These are phyloP conservation scores for Colletotrichum sp. DNA, from an alignment of 2,329 filamentous ascomycete species.

Conservation along the genomic window DNA sequence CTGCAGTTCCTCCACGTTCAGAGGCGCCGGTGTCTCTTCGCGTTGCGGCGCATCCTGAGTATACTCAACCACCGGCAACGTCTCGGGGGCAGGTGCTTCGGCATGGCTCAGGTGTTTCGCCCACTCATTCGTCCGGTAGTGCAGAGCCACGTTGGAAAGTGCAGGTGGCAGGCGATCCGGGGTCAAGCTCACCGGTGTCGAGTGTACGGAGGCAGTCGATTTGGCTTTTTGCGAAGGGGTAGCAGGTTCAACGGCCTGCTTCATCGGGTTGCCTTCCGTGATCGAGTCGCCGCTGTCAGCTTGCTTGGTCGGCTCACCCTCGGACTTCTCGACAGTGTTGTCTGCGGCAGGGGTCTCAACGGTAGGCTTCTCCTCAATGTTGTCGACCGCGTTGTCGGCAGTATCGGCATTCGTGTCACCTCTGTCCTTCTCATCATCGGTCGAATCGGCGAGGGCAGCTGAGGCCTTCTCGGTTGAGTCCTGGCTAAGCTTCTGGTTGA, in stretches of 20 bases:
- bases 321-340: slow-evolving; percentile 22
- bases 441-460: background rate
- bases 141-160: slow-evolving; percentile 77
- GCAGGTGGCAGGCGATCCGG: slow-evolving; percentile 70
- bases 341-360: slow-evolving; percentile 19
- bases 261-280: slow-evolving; percentile 14
- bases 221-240: slow-evolving; percentile 38
- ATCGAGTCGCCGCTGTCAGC: background rate
- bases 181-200: slow-evolving; percentile 55
- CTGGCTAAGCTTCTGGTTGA: slow-evolving; percentile 42
- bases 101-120: slow-evolving; percentile 85
- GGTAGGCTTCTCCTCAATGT: slow-evolving; percentile 23
- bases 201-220: slow-evolving; percentile 46
- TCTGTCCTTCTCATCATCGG: background rate
- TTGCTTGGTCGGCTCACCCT: slow-evolving; percentile 27
- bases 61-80: slow-evolving; percentile 55
- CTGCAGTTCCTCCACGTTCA: slow-evolving; percentile 68
- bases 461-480: slow-evolving; percentile 3
- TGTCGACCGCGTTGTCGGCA: slow-evolving; percentile 31
- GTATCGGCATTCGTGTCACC: slow-evolving; percentile 23
- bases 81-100: slow-evolving; percentile 72
- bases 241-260: background rate
- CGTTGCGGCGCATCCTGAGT: slow-evolving; percentile 28
- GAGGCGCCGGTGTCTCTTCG: slow-evolving; percentile 62
- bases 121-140: slow-evolving; percentile 95